Evolutionary conservation across 805 yeast species (phyloP), one percentile per base, ranked within the genome.

Genomic region (Lachancea cidri): DNA sequence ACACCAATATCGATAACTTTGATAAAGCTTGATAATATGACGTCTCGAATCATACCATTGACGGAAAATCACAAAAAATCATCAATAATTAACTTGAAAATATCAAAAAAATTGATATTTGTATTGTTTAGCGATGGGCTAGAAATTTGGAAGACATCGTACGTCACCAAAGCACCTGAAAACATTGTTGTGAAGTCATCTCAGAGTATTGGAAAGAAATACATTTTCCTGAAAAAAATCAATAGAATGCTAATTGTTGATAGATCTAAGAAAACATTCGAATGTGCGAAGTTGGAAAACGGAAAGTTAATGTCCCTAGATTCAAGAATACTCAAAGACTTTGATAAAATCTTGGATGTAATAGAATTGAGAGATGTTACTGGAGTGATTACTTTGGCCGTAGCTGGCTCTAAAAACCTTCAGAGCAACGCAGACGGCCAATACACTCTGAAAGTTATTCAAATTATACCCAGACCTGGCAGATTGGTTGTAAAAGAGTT

Each of bases 181-280:
- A 53, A 54, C 36, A 52, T 45, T 35, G 35, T 58, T 9, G 37
- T 58, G 15, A 50, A 48, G 27, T 51, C 59, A 5, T 54, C 63
- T 3, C 51, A 57, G 36, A 50, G 47, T 17, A 25, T 33, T 7
- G 47, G 53, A 8, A 59, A 60, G 33, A 46, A 37, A 29, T 53
- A 52, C 38, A 9, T 51, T 3, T 53, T 41, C 36, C 24, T 57
- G 15, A 33, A 41, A 19, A 53, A 48, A 25, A 42, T 60, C 14
- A 56, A 58, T 29, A 42, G 65, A 29, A 48, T 60, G 55, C 44
- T 58, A 4, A 47, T 58, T 5, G 36, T 49, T 5, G 58, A 52
- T 35, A 31, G 45, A 11, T 47, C 50, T 17, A 43, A 47, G 11
- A 39, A 42, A 4, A 55, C 55, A 17, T 53, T 62, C 55, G 53